phyloP scores from a whole-genome alignment of 2,329 filamentous ascomycete species.

The Sclerotiophoma versabilis region DNA sequence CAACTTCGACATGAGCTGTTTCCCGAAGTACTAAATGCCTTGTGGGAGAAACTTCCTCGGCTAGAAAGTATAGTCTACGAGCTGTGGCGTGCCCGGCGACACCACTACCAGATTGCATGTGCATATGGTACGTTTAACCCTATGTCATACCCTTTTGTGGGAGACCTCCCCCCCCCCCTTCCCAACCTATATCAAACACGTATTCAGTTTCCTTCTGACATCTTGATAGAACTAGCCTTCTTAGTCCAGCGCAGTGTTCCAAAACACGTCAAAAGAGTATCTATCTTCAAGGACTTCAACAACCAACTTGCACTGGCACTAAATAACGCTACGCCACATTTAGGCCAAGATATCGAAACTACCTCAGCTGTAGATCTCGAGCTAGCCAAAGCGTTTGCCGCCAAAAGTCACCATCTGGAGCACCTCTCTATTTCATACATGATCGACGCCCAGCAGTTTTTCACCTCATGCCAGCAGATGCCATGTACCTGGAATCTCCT shows the following conservation, averaged over 20 bases:
- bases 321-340: conserved; percentile 23
- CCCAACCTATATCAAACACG: conserved; percentile 18
- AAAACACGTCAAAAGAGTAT: conserved; percentile 30
- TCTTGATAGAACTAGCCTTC: conserved; percentile 26
- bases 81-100: conserved; percentile 24
- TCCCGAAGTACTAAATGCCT: conserved; percentile 22
- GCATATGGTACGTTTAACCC: conserved; percentile 23
- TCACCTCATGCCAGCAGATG: conserved; percentile 30
- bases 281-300: conserved; percentile 31
- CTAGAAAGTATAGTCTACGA: conserved; percentile 30
- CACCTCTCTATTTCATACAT: conserved; percentile 32
- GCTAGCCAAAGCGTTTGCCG: conserved; percentile 27
- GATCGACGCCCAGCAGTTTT: conserved; percentile 31
- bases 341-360: conserved; percentile 22
- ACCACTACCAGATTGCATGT: conserved; percentile 17
- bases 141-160: conserved; percentile 17
- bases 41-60: conserved; percentile 29
- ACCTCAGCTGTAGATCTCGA: conserved; percentile 23
- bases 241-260: conserved; percentile 25
- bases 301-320: conserved; percentile 27
- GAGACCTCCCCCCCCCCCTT: no score
- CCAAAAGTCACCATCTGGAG: conserved; percentile 29
- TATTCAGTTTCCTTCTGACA: conserved; percentile 25
- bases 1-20: conserved; percentile 28
- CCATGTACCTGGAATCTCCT: conserved; percentile 30